These are phyloP conservation scores for Themeda triandra DNA, from an alignment of 176 grass and related monocot species.

Conservation along the genomic window DNA sequence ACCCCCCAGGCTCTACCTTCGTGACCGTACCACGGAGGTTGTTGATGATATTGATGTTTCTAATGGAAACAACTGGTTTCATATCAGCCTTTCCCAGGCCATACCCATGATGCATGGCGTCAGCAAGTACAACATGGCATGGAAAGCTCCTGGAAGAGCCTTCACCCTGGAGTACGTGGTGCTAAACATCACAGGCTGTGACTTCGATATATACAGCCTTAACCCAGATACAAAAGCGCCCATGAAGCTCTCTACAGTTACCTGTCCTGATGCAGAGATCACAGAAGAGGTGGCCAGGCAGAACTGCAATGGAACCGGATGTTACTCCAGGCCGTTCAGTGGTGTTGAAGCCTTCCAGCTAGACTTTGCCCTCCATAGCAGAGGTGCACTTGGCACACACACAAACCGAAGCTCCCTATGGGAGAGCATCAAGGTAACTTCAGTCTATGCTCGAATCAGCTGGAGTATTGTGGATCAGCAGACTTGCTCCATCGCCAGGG, in stretches of 20 bases:
- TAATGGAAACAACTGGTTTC: neutral
- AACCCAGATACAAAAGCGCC: neutral
- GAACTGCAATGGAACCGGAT: neutral
- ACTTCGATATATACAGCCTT: neutral
- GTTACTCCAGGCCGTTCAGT: neutral
- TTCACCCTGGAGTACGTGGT: neutral
- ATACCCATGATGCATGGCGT: neutral
- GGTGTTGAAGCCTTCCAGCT: neutral
- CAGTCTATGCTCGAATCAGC: accelerated
- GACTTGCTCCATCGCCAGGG: neutral
- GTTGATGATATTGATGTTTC: neutral
- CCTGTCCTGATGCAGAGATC: neutral
- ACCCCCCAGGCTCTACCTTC: constrained; percentile 12
- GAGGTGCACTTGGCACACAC: neutral
- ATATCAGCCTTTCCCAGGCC: neutral
- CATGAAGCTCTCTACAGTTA: neutral
- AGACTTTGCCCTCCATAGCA: neutral
- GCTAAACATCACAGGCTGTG: neutral
- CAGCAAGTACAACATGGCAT: neutral
- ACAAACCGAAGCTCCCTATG: neutral
- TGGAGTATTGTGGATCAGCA: neutral
- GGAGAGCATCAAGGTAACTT: neutral
- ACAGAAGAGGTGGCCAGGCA: neutral
- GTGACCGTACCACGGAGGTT: constrained; percentile 7
- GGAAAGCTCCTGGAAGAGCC: neutral